A percentile compares a stretch with the other conserved stretches of the same genome.
Evolutionary conservation across 108 stramenopile genomes (phyloP).

Genomic region (Pseudonitzschia multiseries): DNA sequence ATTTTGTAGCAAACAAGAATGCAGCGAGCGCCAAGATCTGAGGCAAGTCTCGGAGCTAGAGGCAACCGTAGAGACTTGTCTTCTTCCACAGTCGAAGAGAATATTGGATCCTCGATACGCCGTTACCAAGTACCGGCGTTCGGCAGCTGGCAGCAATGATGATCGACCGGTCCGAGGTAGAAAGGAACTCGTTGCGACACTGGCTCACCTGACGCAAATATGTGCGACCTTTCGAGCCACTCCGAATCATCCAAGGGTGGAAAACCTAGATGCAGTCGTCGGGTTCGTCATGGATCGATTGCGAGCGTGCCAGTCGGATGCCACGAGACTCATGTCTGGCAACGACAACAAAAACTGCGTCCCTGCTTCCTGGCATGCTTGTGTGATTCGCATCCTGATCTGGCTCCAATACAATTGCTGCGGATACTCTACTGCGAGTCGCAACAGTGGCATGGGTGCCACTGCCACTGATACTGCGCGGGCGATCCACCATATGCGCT

Average conservation of each 20-base stretch:
- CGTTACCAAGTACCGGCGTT: conserved; percentile 47
- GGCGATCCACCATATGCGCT: conserved; percentile 22
- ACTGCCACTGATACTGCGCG: not conserved
- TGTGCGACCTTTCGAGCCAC: conserved; percentile 12
- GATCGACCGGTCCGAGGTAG: not conserved
- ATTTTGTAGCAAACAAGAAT: conserved; percentile 43
- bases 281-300: conserved; percentile 44
- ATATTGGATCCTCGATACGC: conserved; percentile 41
- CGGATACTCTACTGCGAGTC: not conserved
- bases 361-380: conserved; percentile 25
- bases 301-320: conserved; percentile 40
- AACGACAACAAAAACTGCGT: not conserved
- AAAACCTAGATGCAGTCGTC: not conserved
- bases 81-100: conserved; percentile 22
- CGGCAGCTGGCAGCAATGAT: conserved; percentile 44
- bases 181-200: conserved; percentile 5
- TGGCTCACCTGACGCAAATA: conserved; percentile 28
- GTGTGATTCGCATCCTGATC: conserved; percentile 25
- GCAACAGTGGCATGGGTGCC: not conserved
- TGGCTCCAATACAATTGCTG: conserved; percentile 25
- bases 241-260: conserved; percentile 19
- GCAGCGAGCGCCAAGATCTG: conserved; percentile 39
- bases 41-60: conserved; percentile 48
- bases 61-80: conserved; percentile 34
- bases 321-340: conserved; percentile 23